phyloP scores from a whole-genome alignment of 371 early-diverging fungal species.

The Saksenaea vasiformis region DNA sequence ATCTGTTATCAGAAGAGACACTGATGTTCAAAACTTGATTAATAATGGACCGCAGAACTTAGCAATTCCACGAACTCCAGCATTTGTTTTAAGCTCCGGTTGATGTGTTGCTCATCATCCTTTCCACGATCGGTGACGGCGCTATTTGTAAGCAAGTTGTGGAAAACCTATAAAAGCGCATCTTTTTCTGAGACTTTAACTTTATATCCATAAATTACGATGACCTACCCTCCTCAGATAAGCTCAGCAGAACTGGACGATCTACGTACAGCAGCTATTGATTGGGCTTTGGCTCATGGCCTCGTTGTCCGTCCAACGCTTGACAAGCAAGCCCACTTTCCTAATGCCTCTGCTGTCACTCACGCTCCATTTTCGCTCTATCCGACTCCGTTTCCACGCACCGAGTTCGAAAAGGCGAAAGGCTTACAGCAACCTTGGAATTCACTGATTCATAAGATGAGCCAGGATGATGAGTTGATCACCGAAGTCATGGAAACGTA shows the following conservation, averaged over 20 bases:
- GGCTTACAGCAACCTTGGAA: conserved; percentile 83
- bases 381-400: conserved; percentile 85
- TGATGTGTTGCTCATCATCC: neutral
- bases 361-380: conserved; percentile 91
- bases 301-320: conserved; percentile 68
- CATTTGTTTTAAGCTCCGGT: too few relatives aligned
- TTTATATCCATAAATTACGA: neutral
- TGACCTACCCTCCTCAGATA: conserved; percentile 31
- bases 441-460: conserved; percentile 77
- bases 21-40: too few relatives aligned
- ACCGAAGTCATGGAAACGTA: conserved; percentile 73
- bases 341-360: conserved; percentile 49
- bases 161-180: neutral
- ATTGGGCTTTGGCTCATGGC: conserved; percentile 82
- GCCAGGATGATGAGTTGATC: conserved; percentile 79
- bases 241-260: conserved; percentile 16
- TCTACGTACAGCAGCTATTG: conserved; percentile 62
- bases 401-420: conserved; percentile 74
- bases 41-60: too few relatives aligned
- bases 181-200: neutral
- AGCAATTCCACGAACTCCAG: too few relatives aligned
- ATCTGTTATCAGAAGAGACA: too few relatives aligned
- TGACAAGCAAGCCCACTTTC: conserved; percentile 32
- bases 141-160: neutral
- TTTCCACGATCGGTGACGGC: neutral